Conservation (phyloP, 1,284 basidiomycete species). For the Bondarzewia mesenterica region DNA sequence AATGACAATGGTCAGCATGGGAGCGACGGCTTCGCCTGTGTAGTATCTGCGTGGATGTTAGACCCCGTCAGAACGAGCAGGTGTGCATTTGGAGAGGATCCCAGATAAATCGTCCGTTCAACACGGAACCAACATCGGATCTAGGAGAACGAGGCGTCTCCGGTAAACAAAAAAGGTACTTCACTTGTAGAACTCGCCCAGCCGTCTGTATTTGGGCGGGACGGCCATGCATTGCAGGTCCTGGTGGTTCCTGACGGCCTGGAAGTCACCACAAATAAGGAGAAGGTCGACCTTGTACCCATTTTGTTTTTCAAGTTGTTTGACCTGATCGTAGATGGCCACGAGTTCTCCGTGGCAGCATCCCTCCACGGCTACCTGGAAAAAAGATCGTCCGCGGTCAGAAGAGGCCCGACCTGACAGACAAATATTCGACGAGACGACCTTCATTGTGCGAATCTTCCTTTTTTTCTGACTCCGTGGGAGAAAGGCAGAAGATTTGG, state of each 20-base stretch:
- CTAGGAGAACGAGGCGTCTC: slow-evolving; percentile 5
- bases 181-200: slow-evolving; percentile 83
- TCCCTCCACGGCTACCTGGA: slow-evolving; percentile 84
- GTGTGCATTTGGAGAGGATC: too few relatives aligned
- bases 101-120: too few relatives aligned
- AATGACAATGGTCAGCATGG: slow-evolving; percentile 88
- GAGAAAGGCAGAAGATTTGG: too few relatives aligned
- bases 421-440: too few relatives aligned
- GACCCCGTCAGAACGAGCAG: slow-evolving; percentile 1
- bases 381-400: neutral
- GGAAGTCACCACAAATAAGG: slow-evolving; percentile 93
- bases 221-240: slow-evolving; percentile 91
- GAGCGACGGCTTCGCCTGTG: slow-evolving; percentile 73
- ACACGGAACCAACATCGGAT: neutral
- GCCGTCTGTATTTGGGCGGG: slow-evolving; percentile 79
- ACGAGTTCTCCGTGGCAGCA: slow-evolving; percentile 92
- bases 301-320: slow-evolving; percentile 51
- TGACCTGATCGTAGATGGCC: slow-evolving; percentile 79
- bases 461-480: too few relatives aligned
- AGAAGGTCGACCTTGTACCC: slow-evolving; percentile 74
- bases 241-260: slow-evolving; percentile 80
- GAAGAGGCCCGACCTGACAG: too few relatives aligned
- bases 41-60: slow-evolving; percentile 61
- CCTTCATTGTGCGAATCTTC: neutral
- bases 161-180: slow-evolving; percentile 15